Base-by-base conservation (phyloP, 331 rosid species). In the Acacia concinna region DNA sequence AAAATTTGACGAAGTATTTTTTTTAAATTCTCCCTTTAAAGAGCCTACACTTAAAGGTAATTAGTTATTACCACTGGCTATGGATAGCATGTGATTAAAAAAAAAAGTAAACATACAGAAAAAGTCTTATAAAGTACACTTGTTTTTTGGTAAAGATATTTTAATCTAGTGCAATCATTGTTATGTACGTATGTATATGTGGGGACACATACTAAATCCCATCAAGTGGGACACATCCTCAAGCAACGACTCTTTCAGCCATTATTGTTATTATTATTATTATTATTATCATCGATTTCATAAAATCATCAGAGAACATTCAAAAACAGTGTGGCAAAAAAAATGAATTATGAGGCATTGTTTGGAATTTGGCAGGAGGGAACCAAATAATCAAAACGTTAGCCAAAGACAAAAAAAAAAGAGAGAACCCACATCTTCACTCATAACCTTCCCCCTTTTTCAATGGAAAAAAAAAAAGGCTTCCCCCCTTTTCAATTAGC, bases 371-470 rank as follows among this genome's bases (percentile, higher is more conserved):
- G 41, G 43, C 81, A 49, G 31, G 31, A 56, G 30, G 63, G 74
- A 81, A 10, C 20, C 66, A 60, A 90, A 78, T 34, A 69, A 78
- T 64, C 83, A 74, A 82, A 86, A 81, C 78, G 62, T 80, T 78
- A 68, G 81, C 88, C n/a, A 28, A 2, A 9, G 35, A 4, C 35
- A 5, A 28, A 28, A 60, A 80, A n/a, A n/a, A n/a, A n/a, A n/a
- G n/a, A n/a, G n/a, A 76, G 78, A 56, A 80, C 88, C 92, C 88
- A 83, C 89, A 90, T 89, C 7, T 83, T 86, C 89, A 32, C 31
- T 52, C 43, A 59, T 60, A 84, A 63, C n/a, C 84, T 84, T 86
- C 82, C 47, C 87, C 74, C 71, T 56, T 38, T 23, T n/a, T 38
- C 88, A 79, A 76, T 84, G n/a, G n/a, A n/a, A n/a, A n/a, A n/a